Evolutionary conservation across 2,329 filamentous ascomycete genomes (phyloP).

Genomic region (Byssochlamys sp.): DNA sequence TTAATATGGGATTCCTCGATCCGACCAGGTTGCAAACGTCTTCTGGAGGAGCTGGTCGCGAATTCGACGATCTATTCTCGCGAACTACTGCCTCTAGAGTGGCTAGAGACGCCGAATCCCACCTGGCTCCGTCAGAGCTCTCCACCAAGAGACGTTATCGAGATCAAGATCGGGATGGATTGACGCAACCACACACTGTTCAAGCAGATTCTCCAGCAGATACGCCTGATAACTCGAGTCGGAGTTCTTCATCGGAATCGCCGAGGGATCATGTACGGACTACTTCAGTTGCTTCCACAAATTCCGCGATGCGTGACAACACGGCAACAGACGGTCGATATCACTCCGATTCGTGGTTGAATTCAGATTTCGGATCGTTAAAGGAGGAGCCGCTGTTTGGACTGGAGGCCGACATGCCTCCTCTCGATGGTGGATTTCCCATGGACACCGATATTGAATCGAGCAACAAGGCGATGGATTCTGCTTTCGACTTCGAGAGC

Average conservation of each 20-base stretch:
- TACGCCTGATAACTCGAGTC: conserved; percentile 35
- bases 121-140: conserved; percentile 20
- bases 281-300: conserved; percentile 31
- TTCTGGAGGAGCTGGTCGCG: conserved; percentile 26
- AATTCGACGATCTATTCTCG: conserved; percentile 35
- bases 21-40: conserved; percentile 28
- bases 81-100: conserved; percentile 22
- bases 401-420: conserved; percentile 25
- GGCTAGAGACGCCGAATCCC: conserved; percentile 18
- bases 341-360: conserved; percentile 28
- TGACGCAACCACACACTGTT: conserved; percentile 24
- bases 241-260: conserved; percentile 35
- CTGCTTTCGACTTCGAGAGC: conserved; percentile 41
- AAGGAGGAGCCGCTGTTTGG: conserved; percentile 34
- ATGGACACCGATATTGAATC: conserved; percentile 33
- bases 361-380: conserved; percentile 24
- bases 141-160: conserved; percentile 20
- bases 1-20: conserved; percentile 36
- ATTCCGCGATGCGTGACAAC: conserved; percentile 30
- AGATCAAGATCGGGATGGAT: conserved; percentile 22
- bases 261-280: conserved; percentile 32
- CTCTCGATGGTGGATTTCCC: conserved; percentile 22
- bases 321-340: conserved; percentile 21
- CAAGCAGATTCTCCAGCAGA: conserved; percentile 38
- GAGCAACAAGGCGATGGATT: conserved; percentile 40